Percentiles rank a stretch among this genome's conserved stretches.
Conservation (phyloP, 495 filamentous ascomycete genomes). For the Penicillium turbatum region DNA sequence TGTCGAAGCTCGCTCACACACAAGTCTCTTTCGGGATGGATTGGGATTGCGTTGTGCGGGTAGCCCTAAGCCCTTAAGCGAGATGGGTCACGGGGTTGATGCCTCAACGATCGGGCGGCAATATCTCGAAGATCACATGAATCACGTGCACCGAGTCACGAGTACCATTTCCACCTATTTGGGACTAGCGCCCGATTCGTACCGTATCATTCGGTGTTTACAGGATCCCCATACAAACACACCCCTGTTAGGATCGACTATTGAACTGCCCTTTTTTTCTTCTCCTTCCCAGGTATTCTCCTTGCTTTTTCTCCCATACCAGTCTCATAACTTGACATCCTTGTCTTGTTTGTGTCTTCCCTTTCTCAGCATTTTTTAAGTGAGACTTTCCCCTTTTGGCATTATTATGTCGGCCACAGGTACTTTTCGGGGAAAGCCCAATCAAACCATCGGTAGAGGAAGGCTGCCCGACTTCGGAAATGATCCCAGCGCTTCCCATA, state of each 20-base stretch:
- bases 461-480: slow-evolving; percentile 63
- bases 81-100: slow-evolving; percentile 27
- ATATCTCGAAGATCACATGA: slow-evolving; percentile 2
- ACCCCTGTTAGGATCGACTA: slow-evolving; percentile 31
- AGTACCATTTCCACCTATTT: slow-evolving; percentile 7
- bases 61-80: slow-evolving; percentile 48
- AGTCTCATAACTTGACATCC: slow-evolving; percentile 15
- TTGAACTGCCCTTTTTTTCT: slow-evolving; percentile 21
- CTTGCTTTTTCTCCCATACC: slow-evolving; percentile 18
- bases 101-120: neutral
- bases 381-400: slow-evolving; percentile 19
- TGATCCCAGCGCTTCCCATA: slow-evolving; percentile 63
- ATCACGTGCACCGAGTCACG: neutral
- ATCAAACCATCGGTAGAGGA: slow-evolving; percentile 55
- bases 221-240: slow-evolving; percentile 19
- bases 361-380: slow-evolving; percentile 13
- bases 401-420: slow-evolving; percentile 56
- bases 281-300: slow-evolving; percentile 12
- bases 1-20: slow-evolving; percentile 40
- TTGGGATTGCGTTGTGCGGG: slow-evolving; percentile 41
- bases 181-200: slow-evolving; percentile 19
- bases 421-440: slow-evolving; percentile 44
- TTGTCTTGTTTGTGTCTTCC: slow-evolving; percentile 17
- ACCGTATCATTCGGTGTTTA: slow-evolving; percentile 25
- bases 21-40: slow-evolving; percentile 37